A percentile compares a stretch with the other conserved stretches of the same genome.
Evolutionary conservation across 345 rosid genomes (phyloP).

Genomic region (Populus alba): DNA sequence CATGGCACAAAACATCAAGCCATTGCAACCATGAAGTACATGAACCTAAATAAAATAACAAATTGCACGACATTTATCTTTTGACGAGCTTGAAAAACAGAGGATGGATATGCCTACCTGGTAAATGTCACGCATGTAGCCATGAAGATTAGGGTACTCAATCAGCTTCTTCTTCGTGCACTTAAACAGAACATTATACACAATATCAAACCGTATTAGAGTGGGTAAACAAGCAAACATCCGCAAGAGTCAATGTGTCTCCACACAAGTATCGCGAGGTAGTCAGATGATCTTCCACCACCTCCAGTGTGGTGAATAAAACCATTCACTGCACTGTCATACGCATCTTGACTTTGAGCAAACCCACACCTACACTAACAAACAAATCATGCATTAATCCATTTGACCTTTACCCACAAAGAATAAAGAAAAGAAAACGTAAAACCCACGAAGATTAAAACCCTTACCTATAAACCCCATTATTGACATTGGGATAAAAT

Average conservation of each 20-base stretch:
- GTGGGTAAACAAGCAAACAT: constrained; percentile 83
- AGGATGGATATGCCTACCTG: constrained; percentile 42
- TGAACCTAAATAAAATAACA: background rate
- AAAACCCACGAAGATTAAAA: background rate
- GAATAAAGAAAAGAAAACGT: background rate
- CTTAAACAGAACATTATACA: constrained; percentile 74
- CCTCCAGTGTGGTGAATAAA: constrained; percentile 59
- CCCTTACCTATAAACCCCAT: constrained; percentile 75
- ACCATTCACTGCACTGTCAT: constrained; percentile 62
- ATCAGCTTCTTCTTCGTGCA: constrained; percentile 78
- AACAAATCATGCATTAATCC: background rate
- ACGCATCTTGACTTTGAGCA: constrained; percentile 85
- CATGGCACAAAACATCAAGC: background rate
- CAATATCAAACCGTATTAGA: constrained; percentile 72
- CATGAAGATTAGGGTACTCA: constrained; percentile 68
- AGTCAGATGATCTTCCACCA: constrained; percentile 53
- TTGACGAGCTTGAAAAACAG: background rate
- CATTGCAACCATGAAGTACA: background rate
- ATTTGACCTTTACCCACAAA: background rate
- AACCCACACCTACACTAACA: constrained; percentile 62
- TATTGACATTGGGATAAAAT: constrained; percentile 74
- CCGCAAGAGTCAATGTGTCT: constrained; percentile 56
- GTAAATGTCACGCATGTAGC: constrained; percentile 66
- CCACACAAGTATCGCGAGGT: constrained; percentile 70
- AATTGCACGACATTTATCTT: too few species aligned